These are phyloP conservation scores for Aspergillus tanneri DNA, from an alignment of 2,329 filamentous ascomycete species.

Conservation along the genomic window DNA sequence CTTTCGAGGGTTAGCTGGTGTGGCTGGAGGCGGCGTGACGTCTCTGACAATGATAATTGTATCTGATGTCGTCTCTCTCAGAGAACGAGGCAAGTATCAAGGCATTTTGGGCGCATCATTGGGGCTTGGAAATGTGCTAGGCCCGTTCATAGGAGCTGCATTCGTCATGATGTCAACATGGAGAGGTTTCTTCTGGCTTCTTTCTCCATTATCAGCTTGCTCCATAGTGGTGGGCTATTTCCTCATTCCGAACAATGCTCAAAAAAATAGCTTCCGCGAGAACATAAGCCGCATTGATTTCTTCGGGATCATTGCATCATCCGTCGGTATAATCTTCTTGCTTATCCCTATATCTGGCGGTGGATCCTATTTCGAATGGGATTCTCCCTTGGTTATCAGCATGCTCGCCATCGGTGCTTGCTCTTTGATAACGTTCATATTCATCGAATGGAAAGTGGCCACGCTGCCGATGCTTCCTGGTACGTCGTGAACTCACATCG, in stretches of 20 bases:
- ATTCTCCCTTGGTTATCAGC: conserved; percentile 57
- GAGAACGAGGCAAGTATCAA: conserved; percentile 58
- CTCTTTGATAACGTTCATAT: conserved; percentile 50
- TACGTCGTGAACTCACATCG: conserved; percentile 19
- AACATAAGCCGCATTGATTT: conserved; percentile 60
- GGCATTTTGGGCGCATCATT: conserved; percentile 48
- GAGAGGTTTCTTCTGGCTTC: conserved; percentile 51
- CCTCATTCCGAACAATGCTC: conserved; percentile 54
- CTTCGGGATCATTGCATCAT: conserved; percentile 55
- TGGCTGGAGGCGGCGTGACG: conserved; percentile 62
- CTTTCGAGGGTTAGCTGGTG: conserved; percentile 60
- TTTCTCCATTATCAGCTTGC: conserved; percentile 53
- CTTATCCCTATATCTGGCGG: conserved; percentile 65
- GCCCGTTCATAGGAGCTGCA: conserved; percentile 49
- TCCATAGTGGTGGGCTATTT: conserved; percentile 51
- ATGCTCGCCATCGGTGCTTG: conserved; percentile 56
- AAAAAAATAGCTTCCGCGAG: conserved; percentile 47
- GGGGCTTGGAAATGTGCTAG: conserved; percentile 48
- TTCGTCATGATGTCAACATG: conserved; percentile 47
- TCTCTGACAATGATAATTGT: conserved; percentile 63
- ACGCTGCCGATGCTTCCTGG: conserved; percentile 58
- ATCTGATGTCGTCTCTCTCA: conserved; percentile 58
- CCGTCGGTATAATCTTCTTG: conserved; percentile 58
- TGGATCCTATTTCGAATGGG: conserved; percentile 58
- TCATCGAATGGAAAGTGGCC: conserved; percentile 58